Conservation (phyloP, 495 filamentous ascomycete genomes). For the Aspergillus bertholletiae region DNA sequence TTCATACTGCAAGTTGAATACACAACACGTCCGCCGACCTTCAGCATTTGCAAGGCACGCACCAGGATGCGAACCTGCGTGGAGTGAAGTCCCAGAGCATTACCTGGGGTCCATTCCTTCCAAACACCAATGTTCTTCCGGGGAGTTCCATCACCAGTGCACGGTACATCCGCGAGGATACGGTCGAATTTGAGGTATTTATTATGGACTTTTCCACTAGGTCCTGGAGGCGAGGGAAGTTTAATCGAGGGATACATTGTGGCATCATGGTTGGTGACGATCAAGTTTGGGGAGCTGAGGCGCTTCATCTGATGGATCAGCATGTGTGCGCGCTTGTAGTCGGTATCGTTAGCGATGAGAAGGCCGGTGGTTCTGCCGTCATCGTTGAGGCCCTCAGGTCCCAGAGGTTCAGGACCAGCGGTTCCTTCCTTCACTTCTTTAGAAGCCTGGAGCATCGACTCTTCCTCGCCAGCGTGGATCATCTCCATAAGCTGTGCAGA, state of each 20-base stretch:
- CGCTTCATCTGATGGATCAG: slow-evolving; percentile 96
- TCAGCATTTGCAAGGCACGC: slow-evolving; percentile 92
- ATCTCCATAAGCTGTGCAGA: slow-evolving; percentile 92
- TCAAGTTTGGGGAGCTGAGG: slow-evolving; percentile 90
- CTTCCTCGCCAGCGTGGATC: slow-evolving; percentile 88
- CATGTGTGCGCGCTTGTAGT: slow-evolving; percentile 95
- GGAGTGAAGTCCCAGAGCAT: slow-evolving; percentile 76
- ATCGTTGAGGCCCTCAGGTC: slow-evolving; percentile 59
- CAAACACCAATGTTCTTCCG: slow-evolving; percentile 90
- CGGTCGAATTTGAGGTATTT: slow-evolving; percentile 94
- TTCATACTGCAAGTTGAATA: slow-evolving; percentile 99
- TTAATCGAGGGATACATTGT: slow-evolving; percentile 91
- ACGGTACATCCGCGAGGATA: slow-evolving; percentile 94
- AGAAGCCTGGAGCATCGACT: slow-evolving; percentile 60
- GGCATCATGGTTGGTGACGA: slow-evolving; percentile 97
- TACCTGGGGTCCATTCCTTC: slow-evolving; percentile 87
- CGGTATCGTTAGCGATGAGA: slow-evolving; percentile 90
- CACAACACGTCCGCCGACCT: slow-evolving; percentile 87
- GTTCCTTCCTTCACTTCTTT: slow-evolving; percentile 47
- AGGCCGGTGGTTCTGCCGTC: slow-evolving; percentile 85
- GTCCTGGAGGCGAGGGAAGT: slow-evolving; percentile 51
- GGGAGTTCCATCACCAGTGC: slow-evolving; percentile 89
- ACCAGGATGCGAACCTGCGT: slow-evolving; percentile 88
- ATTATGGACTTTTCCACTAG: slow-evolving; percentile 49
- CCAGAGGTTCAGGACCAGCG: slow-evolving; percentile 45